A percentile compares a stretch with the other conserved stretches of the same genome.
These are phyloP conservation scores for Acacia acuminata DNA, from an alignment of 306 rosid genomes.

Conservation along the genomic window DNA sequence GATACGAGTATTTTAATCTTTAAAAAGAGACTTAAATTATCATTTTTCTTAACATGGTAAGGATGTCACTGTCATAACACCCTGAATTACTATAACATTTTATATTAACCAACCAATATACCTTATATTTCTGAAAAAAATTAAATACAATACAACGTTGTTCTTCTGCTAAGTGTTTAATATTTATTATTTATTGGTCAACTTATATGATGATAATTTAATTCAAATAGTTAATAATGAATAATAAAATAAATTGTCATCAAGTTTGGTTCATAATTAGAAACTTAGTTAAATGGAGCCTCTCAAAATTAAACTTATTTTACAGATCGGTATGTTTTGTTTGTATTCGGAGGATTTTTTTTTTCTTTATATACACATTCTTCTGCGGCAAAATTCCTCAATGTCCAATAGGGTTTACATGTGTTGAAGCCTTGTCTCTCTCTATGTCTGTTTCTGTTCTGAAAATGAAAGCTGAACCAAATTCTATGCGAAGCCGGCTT, in stretches of 20 bases:
- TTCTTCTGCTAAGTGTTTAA: not conserved
- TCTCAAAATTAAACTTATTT: too few species aligned
- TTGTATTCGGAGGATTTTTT: not conserved
- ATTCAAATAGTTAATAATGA: not conserved
- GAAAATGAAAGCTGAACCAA: slow-evolving; percentile 27
- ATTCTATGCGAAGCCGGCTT: slow-evolving; percentile 45
- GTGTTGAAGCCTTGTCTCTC: slow-evolving; percentile 31
- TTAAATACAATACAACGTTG: not conserved
- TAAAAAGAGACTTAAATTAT: too few species aligned
- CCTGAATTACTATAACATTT: too few species aligned
- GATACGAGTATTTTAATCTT: too few species aligned
- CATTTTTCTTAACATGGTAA: too few species aligned
- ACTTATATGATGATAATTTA: not conserved
- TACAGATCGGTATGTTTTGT: not conserved
- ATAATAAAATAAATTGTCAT: not conserved
- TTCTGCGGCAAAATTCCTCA: not conserved
- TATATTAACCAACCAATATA: too few species aligned
- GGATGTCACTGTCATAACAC: too few species aligned
- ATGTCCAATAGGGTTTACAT: not conserved
- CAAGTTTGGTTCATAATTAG: not conserved
- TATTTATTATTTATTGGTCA: not conserved
- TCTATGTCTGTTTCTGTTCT: not conserved
- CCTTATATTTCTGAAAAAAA: too few species aligned
- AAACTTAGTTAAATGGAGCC: not conserved
- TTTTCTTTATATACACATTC: not conserved